Conservation (phyloP, 1,139 yeast species). For the Zygoascus sp. region DNA sequence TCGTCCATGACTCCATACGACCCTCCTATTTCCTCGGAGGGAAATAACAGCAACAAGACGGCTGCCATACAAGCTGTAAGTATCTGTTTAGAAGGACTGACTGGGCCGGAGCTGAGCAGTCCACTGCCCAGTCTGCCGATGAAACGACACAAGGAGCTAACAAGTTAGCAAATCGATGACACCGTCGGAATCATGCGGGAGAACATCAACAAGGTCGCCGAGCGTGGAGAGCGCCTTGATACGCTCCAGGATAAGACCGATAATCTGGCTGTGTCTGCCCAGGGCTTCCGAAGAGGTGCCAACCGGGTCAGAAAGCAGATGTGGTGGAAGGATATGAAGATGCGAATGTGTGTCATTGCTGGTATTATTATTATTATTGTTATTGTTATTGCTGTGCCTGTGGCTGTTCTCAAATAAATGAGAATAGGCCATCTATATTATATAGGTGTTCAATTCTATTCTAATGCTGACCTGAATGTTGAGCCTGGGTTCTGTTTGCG, state of each 20-base stretch:
- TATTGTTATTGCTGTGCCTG: conserved; percentile 83
- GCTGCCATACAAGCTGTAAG: conserved; percentile 83
- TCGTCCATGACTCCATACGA: conserved; percentile 85
- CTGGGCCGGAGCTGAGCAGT: too few relatives aligned
- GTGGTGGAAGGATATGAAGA: conserved; percentile 99
- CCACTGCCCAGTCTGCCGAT: too few relatives aligned
- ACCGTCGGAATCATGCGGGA: conserved; percentile 98
- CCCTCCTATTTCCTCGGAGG: conserved; percentile 69
- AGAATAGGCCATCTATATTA: background rate
- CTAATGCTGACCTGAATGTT: background rate
- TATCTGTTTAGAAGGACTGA: too few relatives aligned
- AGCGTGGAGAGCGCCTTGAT: conserved; percentile 90
- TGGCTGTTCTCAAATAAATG: conserved; percentile 50
- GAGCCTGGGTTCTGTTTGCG: too few relatives aligned
- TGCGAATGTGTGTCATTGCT: conserved; percentile 86
- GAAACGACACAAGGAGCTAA: background rate
- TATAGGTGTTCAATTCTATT: background rate
- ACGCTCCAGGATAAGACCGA: conserved; percentile 93
- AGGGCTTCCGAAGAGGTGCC: conserved; percentile 95
- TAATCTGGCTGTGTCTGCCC: conserved; percentile 87
- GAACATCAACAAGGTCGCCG: conserved; percentile 92
- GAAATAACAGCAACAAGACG: conserved; percentile 49
- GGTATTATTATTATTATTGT: conserved; percentile 77
- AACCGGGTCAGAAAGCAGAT: conserved; percentile 96
- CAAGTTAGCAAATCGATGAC: conserved; percentile 74